Base-by-base conservation (phyloP, 164 flowering plant genomes). In the Malania oleifera region DNA sequence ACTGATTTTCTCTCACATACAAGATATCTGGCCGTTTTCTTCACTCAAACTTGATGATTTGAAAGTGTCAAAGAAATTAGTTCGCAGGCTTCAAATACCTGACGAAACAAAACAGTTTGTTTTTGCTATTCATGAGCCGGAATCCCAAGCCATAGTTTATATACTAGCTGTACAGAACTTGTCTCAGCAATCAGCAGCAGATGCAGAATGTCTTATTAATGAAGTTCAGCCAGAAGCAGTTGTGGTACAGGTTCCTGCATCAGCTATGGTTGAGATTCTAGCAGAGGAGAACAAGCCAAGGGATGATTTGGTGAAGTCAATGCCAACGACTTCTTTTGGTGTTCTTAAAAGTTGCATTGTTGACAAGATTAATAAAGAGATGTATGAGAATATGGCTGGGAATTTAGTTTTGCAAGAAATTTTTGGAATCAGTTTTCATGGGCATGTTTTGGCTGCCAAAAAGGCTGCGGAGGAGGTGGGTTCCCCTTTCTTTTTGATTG, bases 341-440 rank as follows among this genome's bases (percentile, higher is more conserved):
- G 97, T 93, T 26, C 65, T 93, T 49, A 82, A 60, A 57, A 70
- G 77, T 29, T 77, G 95, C 65, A 82, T 93, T 70, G 10, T 84
- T 1, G 80, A 86, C 50, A 86, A 83, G 71, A 50, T 70, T 39
- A 73, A 55, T 37, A 84, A 68, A 65, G 88, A 82, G 27, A 65
- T 66, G 68, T 93, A 93, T 59, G 96, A 90, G 66, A 66, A 69
- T 66, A 46, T 81, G 40, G 99, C 99, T 11, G 92, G 84, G 22
- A 76, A 61, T 58, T 65, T 83, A 61, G 87, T 90, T 54, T 64
- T 88, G 69, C 67, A 62, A 49, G 92, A 82, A 62, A 85, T 93
- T 51, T 93, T 93, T 60, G 97, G 97, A 53, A 64, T 78, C 63
- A 69, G 91, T 25, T 85, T 82, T 74, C 69, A 85, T 67, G 95